These are phyloP conservation scores for Didymella arachidicola DNA, from an alignment of 2,329 filamentous ascomycete species.

Conservation along the genomic window DNA sequence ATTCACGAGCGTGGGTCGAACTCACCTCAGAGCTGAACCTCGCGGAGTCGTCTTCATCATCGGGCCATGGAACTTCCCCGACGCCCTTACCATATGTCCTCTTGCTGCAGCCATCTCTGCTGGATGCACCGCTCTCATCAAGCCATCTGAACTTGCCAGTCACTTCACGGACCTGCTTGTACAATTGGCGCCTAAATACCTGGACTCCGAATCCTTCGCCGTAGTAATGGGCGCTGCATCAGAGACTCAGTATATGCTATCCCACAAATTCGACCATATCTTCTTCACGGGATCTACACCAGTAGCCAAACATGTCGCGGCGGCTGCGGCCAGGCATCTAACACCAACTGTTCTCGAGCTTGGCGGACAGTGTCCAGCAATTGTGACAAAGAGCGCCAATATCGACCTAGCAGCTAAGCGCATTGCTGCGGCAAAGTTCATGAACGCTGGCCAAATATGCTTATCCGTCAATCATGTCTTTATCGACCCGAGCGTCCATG, in stretches of 20 bases:
- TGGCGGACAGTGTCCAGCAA: conserved; percentile 6
- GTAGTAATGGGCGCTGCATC: conserved; percentile 3
- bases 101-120: conserved; percentile 11
- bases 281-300: conserved; percentile 8
- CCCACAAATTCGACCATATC: conserved; percentile 3
- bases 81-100: neutral
- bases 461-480: conserved; percentile 10
- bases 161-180: neutral
- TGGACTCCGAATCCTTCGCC: neutral
- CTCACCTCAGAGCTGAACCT: conserved; percentile 5
- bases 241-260: conserved; percentile 8
- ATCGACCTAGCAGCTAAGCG: conserved; percentile 7
- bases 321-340: conserved; percentile 2
- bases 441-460: conserved; percentile 6
- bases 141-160: conserved; percentile 3
- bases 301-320: conserved; percentile 4
- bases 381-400: conserved; percentile 5
- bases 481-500: neutral
- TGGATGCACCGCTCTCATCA: conserved; percentile 8
- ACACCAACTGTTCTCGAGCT: conserved; percentile 8
- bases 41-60: conserved; percentile 3
- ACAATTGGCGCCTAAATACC: neutral
- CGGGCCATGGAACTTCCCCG: conserved; percentile 6
- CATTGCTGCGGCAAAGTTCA: conserved; percentile 7
- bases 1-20: neutral